Percentiles rank a stretch among this genome's conserved stretches.
Conservation (phyloP, 2,329 filamentous ascomycete species). For the Penicillium concentricum region DNA sequence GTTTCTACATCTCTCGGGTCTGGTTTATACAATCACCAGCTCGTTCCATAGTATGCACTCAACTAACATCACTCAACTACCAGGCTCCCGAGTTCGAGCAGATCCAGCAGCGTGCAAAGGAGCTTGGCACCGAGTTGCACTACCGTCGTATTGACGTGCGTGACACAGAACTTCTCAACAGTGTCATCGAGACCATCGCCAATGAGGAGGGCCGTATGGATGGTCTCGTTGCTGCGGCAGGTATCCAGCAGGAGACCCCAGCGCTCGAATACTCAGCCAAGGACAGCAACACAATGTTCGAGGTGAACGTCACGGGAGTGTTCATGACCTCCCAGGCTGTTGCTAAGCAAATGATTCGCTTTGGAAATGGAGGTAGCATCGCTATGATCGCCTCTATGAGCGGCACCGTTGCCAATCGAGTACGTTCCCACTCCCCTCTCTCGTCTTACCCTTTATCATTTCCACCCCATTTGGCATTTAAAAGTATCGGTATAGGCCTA, state of each 20-base stretch:
- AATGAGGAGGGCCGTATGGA: slow-evolving; percentile 70
- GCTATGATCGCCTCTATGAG: slow-evolving; percentile 64
- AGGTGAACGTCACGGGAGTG: slow-evolving; percentile 60
- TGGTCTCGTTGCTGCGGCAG: slow-evolving; percentile 72
- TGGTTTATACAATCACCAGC: neutral
- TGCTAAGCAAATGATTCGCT: slow-evolving; percentile 63
- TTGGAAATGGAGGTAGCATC: slow-evolving; percentile 60
- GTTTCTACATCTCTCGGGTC: slow-evolving; percentile 2
- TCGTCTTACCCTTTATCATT: neutral
- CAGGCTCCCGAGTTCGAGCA: slow-evolving; percentile 60
- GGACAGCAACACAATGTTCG: slow-evolving; percentile 63
- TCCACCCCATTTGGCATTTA: neutral
- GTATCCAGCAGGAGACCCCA: slow-evolving; percentile 74
- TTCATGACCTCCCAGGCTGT: slow-evolving; percentile 65
- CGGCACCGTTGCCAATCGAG: slow-evolving; percentile 58
- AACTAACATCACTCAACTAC: neutral
- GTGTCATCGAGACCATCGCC: slow-evolving; percentile 67
- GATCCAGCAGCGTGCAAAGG: slow-evolving; percentile 63
- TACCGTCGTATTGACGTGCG: slow-evolving; percentile 82
- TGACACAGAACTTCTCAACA: slow-evolving; percentile 66
- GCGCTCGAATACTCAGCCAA: slow-evolving; percentile 73
- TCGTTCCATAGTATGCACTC: neutral
- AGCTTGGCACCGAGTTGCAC: slow-evolving; percentile 65
- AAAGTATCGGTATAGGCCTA: neutral
- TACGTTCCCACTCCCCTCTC: slow-evolving; percentile 23